Percentiles rank a stretch among this genome's conserved stretches.
Evolutionary conservation across 2,329 filamentous ascomycete species (phyloP).

Genomic region (Gliomastix tumulicola): DNA sequence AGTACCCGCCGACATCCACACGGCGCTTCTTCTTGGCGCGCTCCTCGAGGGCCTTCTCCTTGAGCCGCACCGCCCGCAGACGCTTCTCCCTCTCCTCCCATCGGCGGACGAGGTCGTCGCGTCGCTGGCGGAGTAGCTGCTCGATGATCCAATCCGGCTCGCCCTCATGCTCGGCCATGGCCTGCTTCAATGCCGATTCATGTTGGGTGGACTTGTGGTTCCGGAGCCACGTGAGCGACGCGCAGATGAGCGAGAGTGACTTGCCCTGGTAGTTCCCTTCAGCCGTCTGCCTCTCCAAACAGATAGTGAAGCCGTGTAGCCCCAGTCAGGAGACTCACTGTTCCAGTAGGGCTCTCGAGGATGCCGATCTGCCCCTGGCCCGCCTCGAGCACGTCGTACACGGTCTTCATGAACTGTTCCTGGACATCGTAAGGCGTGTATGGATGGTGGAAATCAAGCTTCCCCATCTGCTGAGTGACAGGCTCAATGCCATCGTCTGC

Average conservation of each 20-base stretch:
- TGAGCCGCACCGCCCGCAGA: slow-evolving; percentile 57
- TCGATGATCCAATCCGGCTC: slow-evolving; percentile 84
- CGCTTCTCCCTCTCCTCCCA: slow-evolving; percentile 71
- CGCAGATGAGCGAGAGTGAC: slow-evolving; percentile 86
- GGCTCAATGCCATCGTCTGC: slow-evolving; percentile 7
- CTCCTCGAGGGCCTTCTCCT: slow-evolving; percentile 50
- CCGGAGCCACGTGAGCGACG: slow-evolving; percentile 84
- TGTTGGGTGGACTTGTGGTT: slow-evolving; percentile 61
- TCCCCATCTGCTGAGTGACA: slow-evolving; percentile 13
- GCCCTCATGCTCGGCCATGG: slow-evolving; percentile 42
- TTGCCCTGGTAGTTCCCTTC: slow-evolving; percentile 66
- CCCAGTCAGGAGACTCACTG: slow-evolving; percentile 33
- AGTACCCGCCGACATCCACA: slow-evolving; percentile 45
- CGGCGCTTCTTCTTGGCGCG: slow-evolving; percentile 39
- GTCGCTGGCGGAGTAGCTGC: slow-evolving; percentile 63
- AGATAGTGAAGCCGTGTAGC: too few relatives aligned
- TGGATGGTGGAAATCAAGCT: slow-evolving; percentile 73
- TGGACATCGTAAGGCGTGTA: slow-evolving; percentile 86
- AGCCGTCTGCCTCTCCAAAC: too few relatives aligned
- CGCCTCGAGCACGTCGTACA: slow-evolving; percentile 69
- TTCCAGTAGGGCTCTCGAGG: slow-evolving; percentile 89
- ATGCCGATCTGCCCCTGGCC: slow-evolving; percentile 74
- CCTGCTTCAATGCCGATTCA: slow-evolving; percentile 42
- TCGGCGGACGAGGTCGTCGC: slow-evolving; percentile 56
- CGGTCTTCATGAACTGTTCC: slow-evolving; percentile 75